These are phyloP conservation scores for Stephania cephalantha DNA, from an alignment of 164 flowering plant species.

Conservation along the genomic window DNA sequence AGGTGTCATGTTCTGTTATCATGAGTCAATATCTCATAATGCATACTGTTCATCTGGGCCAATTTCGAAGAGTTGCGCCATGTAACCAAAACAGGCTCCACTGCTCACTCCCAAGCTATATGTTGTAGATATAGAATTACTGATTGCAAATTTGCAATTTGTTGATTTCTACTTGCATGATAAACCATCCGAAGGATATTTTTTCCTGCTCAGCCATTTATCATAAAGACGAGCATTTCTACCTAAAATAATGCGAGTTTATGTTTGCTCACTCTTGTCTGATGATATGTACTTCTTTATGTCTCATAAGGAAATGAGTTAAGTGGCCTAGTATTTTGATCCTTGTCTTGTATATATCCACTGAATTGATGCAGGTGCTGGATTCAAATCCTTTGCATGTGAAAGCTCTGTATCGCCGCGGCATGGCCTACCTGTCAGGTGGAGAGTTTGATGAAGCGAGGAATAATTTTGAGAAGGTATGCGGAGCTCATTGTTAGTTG, in stretches of 20 bases:
- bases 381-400: slow-evolving; percentile 79
- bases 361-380: slow-evolving; percentile 54
- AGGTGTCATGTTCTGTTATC: background rate
- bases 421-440: slow-evolving; percentile 84
- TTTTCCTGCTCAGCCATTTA: background rate
- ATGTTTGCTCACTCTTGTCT: background rate
- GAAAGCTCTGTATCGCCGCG: slow-evolving; percentile 94
- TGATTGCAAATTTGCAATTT: no score
- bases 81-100: background rate
- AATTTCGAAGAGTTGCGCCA: background rate
- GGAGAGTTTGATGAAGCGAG: slow-evolving; percentile 96
- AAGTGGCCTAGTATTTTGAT: background rate
- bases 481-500: slow-evolving; percentile 1
- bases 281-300: background rate
- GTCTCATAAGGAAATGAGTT: background rate
- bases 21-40: no score
- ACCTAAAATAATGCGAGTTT: background rate
- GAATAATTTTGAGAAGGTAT: slow-evolving; percentile 68
- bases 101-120: background rate
- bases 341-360: background rate
- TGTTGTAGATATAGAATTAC: no score
- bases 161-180: background rate
- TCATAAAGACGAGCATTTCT: no score
- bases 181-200: background rate
- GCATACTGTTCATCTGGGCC: background rate